A percentile compares a stretch with the other conserved stretches of the same genome.
phyloP scores from a whole-genome alignment of 2,329 filamentous ascomycete genomes.

The Chaetomium globosum region DNA sequence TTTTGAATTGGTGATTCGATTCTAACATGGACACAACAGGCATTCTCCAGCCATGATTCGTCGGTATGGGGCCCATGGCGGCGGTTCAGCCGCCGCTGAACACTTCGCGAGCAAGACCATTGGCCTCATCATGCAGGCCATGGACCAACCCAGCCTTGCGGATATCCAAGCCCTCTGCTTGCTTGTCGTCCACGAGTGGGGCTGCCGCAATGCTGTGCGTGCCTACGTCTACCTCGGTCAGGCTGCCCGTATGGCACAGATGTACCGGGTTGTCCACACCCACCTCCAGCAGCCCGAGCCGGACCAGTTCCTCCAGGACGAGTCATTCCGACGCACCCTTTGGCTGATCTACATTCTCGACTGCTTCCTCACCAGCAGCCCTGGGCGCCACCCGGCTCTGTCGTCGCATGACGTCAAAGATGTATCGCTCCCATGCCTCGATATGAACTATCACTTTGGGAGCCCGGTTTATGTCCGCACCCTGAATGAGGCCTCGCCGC shows the following conservation, averaged over 20 bases:
- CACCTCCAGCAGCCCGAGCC: slow-evolving; percentile 55
- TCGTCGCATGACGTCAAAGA: slow-evolving; percentile 58
- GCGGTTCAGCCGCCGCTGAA: slow-evolving; percentile 58
- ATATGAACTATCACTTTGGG: slow-evolving; percentile 66
- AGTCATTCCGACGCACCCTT: slow-evolving; percentile 62
- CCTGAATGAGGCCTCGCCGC: slow-evolving; percentile 48
- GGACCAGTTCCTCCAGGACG: slow-evolving; percentile 64
- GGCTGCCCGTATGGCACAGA: slow-evolving; percentile 65
- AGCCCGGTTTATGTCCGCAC: slow-evolving; percentile 62
- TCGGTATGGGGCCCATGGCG: slow-evolving; percentile 58
- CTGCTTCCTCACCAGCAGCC: slow-evolving; percentile 64
- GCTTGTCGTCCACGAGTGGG: slow-evolving; percentile 65
- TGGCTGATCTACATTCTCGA: slow-evolving; percentile 67
- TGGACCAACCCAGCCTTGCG: slow-evolving; percentile 62
- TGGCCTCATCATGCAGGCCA: slow-evolving; percentile 58
- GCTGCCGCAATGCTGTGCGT: slow-evolving; percentile 61
- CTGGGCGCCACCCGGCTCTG: slow-evolving; percentile 60
- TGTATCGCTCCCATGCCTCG: slow-evolving; percentile 60
- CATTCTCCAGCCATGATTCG: slow-evolving; percentile 60
- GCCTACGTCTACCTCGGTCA: slow-evolving; percentile 66
- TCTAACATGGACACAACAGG: slow-evolving; percentile 42
- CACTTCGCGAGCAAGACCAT: slow-evolving; percentile 62
- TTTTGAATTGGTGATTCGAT: slow-evolving; percentile 22
- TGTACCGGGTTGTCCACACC: slow-evolving; percentile 62
- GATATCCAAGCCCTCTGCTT: slow-evolving; percentile 65